Conservation (phyloP, 345 rosid genomes). For the Gossypium turneri region DNA sequence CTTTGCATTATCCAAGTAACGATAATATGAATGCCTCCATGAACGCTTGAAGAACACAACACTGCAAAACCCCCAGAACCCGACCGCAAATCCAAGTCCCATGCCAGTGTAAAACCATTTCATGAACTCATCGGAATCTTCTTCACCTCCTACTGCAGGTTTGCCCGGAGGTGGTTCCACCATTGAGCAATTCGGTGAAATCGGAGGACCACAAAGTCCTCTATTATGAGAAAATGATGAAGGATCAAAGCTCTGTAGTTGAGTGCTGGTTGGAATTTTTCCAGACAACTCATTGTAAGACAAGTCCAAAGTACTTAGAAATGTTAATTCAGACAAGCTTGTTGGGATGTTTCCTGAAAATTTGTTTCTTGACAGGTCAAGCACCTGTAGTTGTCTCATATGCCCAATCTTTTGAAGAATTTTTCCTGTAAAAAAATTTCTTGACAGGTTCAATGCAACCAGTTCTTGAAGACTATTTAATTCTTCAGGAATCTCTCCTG, state of each 20-base stretch:
- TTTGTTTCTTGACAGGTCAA: constrained; percentile 33
- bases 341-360: constrained; percentile 31
- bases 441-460: constrained; percentile 18
- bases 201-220: background rate
- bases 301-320: background rate
- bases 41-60: background rate
- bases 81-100: background rate
- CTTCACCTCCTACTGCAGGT: background rate
- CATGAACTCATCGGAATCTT: background rate
- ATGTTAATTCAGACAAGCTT: background rate
- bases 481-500: constrained; percentile 27
- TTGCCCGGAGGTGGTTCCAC: background rate
- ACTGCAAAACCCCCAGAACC: background rate
- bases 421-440: background rate
- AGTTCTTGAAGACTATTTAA: constrained; percentile 18
- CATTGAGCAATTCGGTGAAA: background rate
- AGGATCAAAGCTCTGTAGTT: constrained; percentile 7
- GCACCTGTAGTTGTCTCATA: constrained; percentile 15
- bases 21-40: background rate
- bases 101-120: background rate
- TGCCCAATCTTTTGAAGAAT: constrained; percentile 25
- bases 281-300: constrained; percentile 13
- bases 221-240: background rate
- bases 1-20: background rate
- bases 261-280: constrained; percentile 12